Evolutionary conservation across 179 eudicot species (phyloP), one percentile per base, ranked within the genome.

Genomic region (Actinidia arguta): DNA sequence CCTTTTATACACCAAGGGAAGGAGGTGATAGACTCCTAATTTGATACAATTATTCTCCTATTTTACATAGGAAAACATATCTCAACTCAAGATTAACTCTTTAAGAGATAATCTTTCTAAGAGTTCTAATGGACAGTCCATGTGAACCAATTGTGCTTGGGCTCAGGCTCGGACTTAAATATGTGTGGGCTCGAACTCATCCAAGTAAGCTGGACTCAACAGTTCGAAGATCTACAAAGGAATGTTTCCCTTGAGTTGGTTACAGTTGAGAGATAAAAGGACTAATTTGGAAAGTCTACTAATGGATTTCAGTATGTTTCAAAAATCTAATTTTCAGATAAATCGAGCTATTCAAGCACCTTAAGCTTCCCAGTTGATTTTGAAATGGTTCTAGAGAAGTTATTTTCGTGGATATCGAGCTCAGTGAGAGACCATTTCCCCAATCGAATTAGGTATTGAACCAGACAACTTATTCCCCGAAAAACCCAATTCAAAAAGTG

Each of bases 321-420:
- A 94, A 8, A 81, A 50, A 94, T 67, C 6, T 77, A 85, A 81
- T 96, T 96, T 68, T 76, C 81, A 5, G 98, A 96, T 16, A 96
- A 67, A 82, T 94, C 97, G 0, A 91, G 39, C 31, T 82, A 71
- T 4, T 50, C 62, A 7, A 96, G 88, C 11, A 64, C 78, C 79
- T 82, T 87, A 4, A 96, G 91, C 20, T 81, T 87, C 17, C 96
- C 93, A 62, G 93, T 86, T 24, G 81, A 73, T 11, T 61, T 55
- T 6, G 99, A 97, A 48, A 96, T 89, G 0, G 69, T 56, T 10
- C 91, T 92, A 1, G 90, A 78, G 51, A 95, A 82, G 47, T 64
- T 78, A 50, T 94, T 94, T 36, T 76, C 77, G 70, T 91, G 91
- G 69, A 93, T 82, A 83, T 95, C 97, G 25, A 95, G 91, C n/a